Base-by-base conservation (phyloP, 2,329 filamentous ascomycete species). In the Metarhizium rileyi region DNA sequence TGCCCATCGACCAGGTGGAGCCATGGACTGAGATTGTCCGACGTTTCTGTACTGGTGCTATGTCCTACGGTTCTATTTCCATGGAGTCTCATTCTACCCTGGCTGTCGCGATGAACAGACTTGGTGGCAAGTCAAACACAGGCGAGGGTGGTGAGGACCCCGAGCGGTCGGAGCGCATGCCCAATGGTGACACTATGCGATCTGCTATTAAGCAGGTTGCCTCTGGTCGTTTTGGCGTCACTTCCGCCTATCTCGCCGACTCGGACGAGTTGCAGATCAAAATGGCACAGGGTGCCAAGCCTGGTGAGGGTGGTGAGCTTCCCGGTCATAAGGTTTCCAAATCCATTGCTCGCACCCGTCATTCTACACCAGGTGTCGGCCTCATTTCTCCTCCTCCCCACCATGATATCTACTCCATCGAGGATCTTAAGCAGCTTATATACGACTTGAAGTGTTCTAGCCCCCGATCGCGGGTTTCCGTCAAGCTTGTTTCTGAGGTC, bases 231-330 rank as follows among this genome's bases (percentile, higher is more conserved):
- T 97, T 97, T 62, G 91, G 91, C 75, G 91, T 96, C 54, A 97
- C 91, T 1, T 93, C 88, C 52, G 87, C 89, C 65, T 97, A 96
- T 66, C 81, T 97, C 16, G 89, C 90, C 46, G 91, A 97, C 67
- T 88, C 91, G 18, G 91, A 97, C 63, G 90, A 97, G 71, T 76
- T 97, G 43, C 91, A 97, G 69, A 97, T 97, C 73, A 97, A 97
- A 80, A 97, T 97, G 91, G 91, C 91, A 9, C 91, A 97, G 71
- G 91, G 91, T 66, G 91, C 91, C 55, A 97, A 97, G 79, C 91
- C 91, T 50, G 91, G 91, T 70, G 91, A 97, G 70, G 91, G 91
- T 74, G 91, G 91, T 78, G 91, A 97, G 70, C 81, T 97, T 63
- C 91, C 91, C 46, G 91, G 91, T 38, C 90, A 96, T 77, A 97